Base-by-base conservation (phyloP, 169 alveolate genomes). In the Plasmodium yoelii region DNA sequence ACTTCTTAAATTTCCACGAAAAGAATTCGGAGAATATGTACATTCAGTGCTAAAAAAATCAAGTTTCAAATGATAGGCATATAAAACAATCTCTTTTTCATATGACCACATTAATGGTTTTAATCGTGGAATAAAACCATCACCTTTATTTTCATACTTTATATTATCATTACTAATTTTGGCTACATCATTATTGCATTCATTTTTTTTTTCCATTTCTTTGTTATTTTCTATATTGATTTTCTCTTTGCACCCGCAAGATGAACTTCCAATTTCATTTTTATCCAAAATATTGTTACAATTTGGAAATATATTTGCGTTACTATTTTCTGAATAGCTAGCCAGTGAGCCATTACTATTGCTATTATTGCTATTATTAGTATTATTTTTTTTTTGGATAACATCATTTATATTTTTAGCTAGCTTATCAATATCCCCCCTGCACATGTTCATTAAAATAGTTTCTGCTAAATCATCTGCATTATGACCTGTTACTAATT, bases 381-480 rank as follows among this genome's bases (percentile, higher is more conserved):
- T n/a, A 49, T 51, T 51, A 0, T 51, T 15, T 13, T 15, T 15
- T 13, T 13, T 12, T 15, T 51, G 98, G 7, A 34, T 93, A 19
- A 94, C 56, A 8, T 95, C 88, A 53, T 92, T 93, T 18, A 94
- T 94, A 71, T 97, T 96, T 87, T 92, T 94, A 2, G 97, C 97
- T 44, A 98, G 94, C 88, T 99, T 95, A 87, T 96, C 96, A 77
- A 94, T 88, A 84, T 98, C 99, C 13, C 99, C 99, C 89, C 99
- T 94, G 51, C 98, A 93, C 51, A 97, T 90, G 92, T 98, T 98
- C 98, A 98, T 96, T 34, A 98, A 92, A 53, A 98, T 96, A 1
- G 99, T 98, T 93, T 98, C 99, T 5, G 99, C 99, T 44, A 97
- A 95, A 91, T 98, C 99, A 93, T 98, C 99, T 9, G 99, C 98